A percentile compares a stretch with the other conserved stretches of the same genome.
Evolutionary conservation across 148 eudicot species (phyloP).

Genomic region (Fallopia convolvulus): DNA sequence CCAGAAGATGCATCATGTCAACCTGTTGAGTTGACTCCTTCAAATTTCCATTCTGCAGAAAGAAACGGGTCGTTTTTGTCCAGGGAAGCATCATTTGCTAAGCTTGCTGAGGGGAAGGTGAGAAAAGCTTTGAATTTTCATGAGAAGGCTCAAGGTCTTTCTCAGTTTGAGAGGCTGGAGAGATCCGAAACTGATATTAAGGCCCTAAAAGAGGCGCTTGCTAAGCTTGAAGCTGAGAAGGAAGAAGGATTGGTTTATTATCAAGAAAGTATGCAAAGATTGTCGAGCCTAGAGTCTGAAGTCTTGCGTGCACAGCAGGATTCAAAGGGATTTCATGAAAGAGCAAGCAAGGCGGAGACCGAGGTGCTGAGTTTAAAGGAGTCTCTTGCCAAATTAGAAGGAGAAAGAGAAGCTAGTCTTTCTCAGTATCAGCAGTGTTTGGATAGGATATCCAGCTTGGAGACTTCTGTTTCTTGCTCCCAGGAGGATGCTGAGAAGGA

Average conservation of each 20-base stretch:
- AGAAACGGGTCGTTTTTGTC: conserved; percentile 28
- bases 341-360: conserved; percentile 69
- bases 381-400: conserved; percentile 44
- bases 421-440: conserved; percentile 54
- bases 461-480: conserved; percentile 36
- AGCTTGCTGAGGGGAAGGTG: conserved; percentile 28
- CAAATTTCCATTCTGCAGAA: conserved; percentile 28
- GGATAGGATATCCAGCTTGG: conserved; percentile 50
- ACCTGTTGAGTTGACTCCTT: conserved; percentile 30
- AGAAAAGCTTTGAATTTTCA: conserved; percentile 71
- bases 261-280: conserved; percentile 52
- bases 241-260: conserved; percentile 52
- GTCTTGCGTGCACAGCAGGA: conserved; percentile 48
- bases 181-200: conserved; percentile 63
- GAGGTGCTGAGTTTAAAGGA: conserved; percentile 56
- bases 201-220: conserved; percentile 59
- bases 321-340: conserved; percentile 47
- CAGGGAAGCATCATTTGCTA: conserved; percentile 18
- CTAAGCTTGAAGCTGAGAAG: conserved; percentile 75
- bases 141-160: conserved; percentile 22
- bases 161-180: conserved; percentile 41
- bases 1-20: conserved; percentile 55
- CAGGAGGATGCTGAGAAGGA: conserved; percentile 38
- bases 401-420: conserved; percentile 66
- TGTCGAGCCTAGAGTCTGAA: conserved; percentile 58